phyloP scores from a whole-genome alignment of 371 early-diverging fungal species.

The Mortierella polycephala region DNA sequence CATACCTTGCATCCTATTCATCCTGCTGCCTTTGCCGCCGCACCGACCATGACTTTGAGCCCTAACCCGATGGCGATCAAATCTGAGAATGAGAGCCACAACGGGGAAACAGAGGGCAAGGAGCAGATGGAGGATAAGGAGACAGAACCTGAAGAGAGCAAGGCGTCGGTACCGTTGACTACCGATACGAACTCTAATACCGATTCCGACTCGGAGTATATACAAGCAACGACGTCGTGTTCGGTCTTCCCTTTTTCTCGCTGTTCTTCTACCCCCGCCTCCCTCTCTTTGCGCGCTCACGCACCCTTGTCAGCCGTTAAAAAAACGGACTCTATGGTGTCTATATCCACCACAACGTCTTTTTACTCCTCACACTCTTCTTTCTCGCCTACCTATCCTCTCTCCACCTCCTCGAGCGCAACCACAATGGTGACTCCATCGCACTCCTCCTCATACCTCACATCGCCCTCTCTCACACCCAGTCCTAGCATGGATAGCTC shows the following conservation, averaged over 20 bases:
- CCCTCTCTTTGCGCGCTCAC: too few relatives aligned
- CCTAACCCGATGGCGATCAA: neutral
- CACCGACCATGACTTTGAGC: neutral
- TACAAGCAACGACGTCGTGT: too few relatives aligned
- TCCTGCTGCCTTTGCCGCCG: neutral
- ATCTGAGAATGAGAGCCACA: neutral
- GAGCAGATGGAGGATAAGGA: neutral
- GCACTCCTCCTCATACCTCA: constrained; percentile 8
- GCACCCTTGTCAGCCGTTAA: too few relatives aligned
- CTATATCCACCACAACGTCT: neutral
- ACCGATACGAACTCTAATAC: neutral
- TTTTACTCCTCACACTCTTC: neutral
- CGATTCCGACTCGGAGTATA: too few relatives aligned
- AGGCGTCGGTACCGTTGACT: neutral
- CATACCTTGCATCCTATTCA: constrained; percentile 5
- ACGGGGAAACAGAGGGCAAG: constrained; percentile 1
- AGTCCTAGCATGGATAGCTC: constrained; percentile 7
- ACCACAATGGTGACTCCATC: neutral
- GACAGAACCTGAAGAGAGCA: constrained; percentile 7
- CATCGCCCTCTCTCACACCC: constrained; percentile 22
- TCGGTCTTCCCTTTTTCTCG: constrained; percentile 1
- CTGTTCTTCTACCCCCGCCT: neutral
- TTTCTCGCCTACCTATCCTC: neutral
- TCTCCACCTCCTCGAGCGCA: neutral
- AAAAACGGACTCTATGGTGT: too few relatives aligned